Percentiles rank a stretch among this genome's conserved stretches.
Conservation (phyloP, 805 yeast genomes). For the Kodamaea restingae region DNA sequence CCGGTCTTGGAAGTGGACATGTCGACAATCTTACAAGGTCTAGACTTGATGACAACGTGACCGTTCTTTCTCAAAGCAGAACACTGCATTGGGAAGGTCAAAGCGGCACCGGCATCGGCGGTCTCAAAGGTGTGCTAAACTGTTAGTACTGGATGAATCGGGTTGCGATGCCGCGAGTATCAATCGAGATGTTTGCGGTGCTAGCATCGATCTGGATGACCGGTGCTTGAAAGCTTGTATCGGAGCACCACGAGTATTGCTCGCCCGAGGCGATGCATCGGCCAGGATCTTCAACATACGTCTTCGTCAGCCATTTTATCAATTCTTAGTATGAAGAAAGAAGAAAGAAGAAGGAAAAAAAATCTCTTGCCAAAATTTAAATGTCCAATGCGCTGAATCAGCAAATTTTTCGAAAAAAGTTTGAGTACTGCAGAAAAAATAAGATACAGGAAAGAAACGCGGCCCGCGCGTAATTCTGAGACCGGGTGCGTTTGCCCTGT, state of each 20-base stretch:
- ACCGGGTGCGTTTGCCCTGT: neutral
- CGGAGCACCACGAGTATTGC: too few relatives aligned
- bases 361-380: conserved; percentile 16
- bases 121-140: conserved; percentile 87
- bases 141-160: conserved; percentile 25
- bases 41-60: conserved; percentile 96
- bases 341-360: conserved; percentile 17
- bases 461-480: conserved; percentile 3
- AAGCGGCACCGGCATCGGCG: conserved; percentile 98
- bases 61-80: conserved; percentile 99
- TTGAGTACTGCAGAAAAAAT: conserved; percentile 3
- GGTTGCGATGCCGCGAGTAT: too few relatives aligned
- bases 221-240: too few relatives aligned
- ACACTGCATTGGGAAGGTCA: conserved; percentile 99
- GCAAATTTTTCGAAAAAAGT: conserved; percentile 5
- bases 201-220: too few relatives aligned
- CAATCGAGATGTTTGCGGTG: too few relatives aligned
- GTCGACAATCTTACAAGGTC: conserved; percentile 99
- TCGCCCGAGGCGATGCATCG: too few relatives aligned
- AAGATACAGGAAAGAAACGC: neutral
- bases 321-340: conserved; percentile 10
- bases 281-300: conserved; percentile 22
- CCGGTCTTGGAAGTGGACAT: conserved; percentile 99
- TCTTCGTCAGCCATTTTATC: conserved; percentile 40
- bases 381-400: conserved; percentile 5